Evolutionary conservation across 768 basidiomycete species (phyloP).

Genomic region (Auriscalpium vulgare): DNA sequence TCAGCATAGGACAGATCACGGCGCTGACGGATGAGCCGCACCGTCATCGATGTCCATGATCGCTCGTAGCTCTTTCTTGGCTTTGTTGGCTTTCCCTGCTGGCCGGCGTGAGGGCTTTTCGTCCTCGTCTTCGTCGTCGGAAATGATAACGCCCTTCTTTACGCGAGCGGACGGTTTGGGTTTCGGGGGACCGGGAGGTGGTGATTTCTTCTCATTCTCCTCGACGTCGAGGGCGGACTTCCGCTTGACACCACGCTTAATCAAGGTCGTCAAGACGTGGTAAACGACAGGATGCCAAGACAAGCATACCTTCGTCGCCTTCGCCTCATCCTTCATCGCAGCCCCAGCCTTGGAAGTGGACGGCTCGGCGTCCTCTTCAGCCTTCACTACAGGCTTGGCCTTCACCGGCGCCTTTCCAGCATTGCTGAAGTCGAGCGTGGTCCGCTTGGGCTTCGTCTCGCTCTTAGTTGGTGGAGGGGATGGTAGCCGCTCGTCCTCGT

Average conservation of each 20-base stretch:
- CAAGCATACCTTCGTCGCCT: not conserved
- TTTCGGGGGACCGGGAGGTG: not conserved
- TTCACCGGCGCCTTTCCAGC: constrained; percentile 15
- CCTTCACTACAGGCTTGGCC: constrained; percentile 1
- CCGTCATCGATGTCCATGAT: constrained; percentile 80
- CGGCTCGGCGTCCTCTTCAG: constrained; percentile 12
- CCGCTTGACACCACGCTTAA: constrained; percentile 24
- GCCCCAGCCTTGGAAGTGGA: constrained; percentile 6
- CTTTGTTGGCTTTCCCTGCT: constrained; percentile 29
- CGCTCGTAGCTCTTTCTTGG: constrained; percentile 37
- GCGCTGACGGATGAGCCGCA: constrained; percentile 21
- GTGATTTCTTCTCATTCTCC: constrained; percentile 18
- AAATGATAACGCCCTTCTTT: constrained; percentile 43
- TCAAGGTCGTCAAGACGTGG: not conserved
- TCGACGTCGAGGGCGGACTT: constrained; percentile 18
- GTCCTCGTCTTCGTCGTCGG: constrained; percentile 54
- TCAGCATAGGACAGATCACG: not conserved
- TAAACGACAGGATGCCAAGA: not conserved
- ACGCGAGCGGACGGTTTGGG: constrained; percentile 24
- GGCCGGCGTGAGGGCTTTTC: constrained; percentile 27
- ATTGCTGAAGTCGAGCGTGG: constrained; percentile 43
- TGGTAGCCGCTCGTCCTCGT: constrained; percentile 19
- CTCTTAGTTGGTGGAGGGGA: not conserved
- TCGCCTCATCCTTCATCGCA: constrained; percentile 4
- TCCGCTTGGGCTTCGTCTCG: constrained; percentile 25